phyloP scores from a whole-genome alignment of 768 basidiomycete genomes.

The Tricholoma sp. region DNA sequence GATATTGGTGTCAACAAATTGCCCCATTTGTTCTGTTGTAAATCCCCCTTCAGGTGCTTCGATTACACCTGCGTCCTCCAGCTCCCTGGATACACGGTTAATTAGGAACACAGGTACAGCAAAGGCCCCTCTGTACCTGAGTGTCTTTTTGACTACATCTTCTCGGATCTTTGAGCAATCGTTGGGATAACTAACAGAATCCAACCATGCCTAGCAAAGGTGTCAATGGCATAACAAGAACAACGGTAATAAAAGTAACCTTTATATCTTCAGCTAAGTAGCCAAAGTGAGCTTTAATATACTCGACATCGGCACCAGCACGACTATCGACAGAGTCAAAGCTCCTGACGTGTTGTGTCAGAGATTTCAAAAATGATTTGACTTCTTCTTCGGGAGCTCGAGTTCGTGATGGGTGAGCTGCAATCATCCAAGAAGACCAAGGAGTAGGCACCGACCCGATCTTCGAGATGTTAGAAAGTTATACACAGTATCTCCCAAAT shows the following conservation, averaged over 20 bases:
- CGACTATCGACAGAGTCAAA: constrained; percentile 63
- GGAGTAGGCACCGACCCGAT: constrained; percentile 87
- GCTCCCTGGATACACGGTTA: constrained; percentile 38
- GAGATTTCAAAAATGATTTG: constrained; percentile 51
- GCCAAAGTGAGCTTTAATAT: constrained; percentile 73
- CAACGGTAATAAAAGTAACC: constrained; percentile 31
- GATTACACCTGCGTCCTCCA: constrained; percentile 75
- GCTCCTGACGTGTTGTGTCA: constrained; percentile 58
- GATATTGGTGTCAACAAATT: constrained; percentile 55
- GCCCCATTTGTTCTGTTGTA: constrained; percentile 36
- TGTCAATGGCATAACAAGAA: not conserved
- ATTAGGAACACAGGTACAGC: not conserved
- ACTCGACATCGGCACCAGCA: constrained; percentile 57
- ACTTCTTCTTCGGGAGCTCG: constrained; percentile 50
- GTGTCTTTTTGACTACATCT: constrained; percentile 63
- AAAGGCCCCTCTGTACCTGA: constrained; percentile 41
- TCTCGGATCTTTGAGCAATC: constrained; percentile 60
- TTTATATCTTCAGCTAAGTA: constrained; percentile 80
- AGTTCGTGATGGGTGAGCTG: constrained; percentile 65
- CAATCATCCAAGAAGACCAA: constrained; percentile 97
- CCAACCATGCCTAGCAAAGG: constrained; percentile 67
- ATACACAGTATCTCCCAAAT: not conserved
- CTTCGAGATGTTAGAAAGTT: constrained; percentile 27
- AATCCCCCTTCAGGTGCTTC: constrained; percentile 51
- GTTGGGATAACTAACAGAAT: constrained; percentile 69